phyloP scores from a whole-genome alignment of 2,329 filamentous ascomycete genomes.

The Gaeumannomyces sp. region DNA sequence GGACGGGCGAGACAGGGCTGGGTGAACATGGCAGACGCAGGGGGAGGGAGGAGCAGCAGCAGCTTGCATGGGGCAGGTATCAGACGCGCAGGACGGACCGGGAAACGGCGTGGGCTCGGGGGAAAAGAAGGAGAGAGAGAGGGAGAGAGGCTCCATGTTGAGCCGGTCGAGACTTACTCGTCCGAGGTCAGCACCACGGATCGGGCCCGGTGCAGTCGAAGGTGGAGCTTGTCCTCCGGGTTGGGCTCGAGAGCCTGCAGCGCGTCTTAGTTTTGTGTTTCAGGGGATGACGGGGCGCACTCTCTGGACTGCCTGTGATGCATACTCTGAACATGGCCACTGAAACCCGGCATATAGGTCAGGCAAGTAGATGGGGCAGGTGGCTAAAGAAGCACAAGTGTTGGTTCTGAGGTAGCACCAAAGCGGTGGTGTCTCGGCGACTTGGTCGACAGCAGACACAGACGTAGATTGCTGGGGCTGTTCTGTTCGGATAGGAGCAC shows the following conservation, averaged over 20 bases:
- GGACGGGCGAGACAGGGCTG: no score
- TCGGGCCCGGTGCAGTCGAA: conserved; percentile 77
- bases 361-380: no score
- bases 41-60: no score
- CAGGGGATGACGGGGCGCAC: neutral
- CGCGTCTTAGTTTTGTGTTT: neutral
- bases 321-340: conserved; percentile 5
- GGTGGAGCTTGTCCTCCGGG: conserved; percentile 66
- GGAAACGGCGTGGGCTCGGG: neutral
- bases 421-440: neutral
- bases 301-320: neutral
- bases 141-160: neutral
- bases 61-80: conserved; percentile 3
- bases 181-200: conserved; percentile 74
- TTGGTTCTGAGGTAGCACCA: no score
- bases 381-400: no score
- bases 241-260: conserved; percentile 32
- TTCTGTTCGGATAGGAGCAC: no score
- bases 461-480: no score
- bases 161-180: conserved; percentile 46
- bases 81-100: conserved; percentile 1
- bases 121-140: neutral
- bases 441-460: neutral
- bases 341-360: neutral
- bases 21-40: neutral